Percentiles rank a stretch among this genome's conserved stretches.
Evolutionary conservation across 2,329 filamentous ascomycete genomes (phyloP).

Genomic region (Coniochaeta sp.): DNA sequence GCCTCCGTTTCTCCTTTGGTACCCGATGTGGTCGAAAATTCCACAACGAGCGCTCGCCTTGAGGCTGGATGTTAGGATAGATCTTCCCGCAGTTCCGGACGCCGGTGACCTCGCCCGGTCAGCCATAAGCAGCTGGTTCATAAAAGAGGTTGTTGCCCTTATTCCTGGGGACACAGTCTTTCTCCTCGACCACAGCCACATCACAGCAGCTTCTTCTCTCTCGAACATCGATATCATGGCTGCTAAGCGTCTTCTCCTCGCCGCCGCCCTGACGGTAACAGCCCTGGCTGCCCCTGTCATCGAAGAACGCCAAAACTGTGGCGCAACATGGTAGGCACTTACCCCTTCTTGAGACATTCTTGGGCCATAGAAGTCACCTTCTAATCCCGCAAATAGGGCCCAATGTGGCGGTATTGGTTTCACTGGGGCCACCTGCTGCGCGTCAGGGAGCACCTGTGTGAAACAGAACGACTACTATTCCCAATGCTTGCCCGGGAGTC

Average conservation of each 20-base stretch:
- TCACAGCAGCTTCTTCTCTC: not conserved
- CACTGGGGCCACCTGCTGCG: slow-evolving; percentile 37
- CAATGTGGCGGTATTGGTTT: slow-evolving; percentile 40
- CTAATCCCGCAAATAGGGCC: slow-evolving; percentile 10
- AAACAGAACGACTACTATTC: slow-evolving; percentile 29
- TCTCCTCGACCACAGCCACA: not conserved
- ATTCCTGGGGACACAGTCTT: no score
- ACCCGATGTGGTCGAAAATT: not conserved
- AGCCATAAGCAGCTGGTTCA: not conserved
- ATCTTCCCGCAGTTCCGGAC: not conserved
- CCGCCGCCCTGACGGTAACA: slow-evolving; percentile 27
- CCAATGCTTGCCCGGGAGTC: slow-evolving; percentile 24
- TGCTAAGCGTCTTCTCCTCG: slow-evolving; percentile 18
- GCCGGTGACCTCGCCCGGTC: not conserved
- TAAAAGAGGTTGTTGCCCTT: not conserved
- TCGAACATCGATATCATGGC: slow-evolving; percentile 15
- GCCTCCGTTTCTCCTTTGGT: not conserved
- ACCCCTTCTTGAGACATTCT: not conserved
- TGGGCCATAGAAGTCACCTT: not conserved
- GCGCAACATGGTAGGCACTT: not conserved
- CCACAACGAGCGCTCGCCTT: not conserved
- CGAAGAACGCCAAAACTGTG: slow-evolving; percentile 33
- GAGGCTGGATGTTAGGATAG: not conserved
- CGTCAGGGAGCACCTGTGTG: slow-evolving; percentile 29
- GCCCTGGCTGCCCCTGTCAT: slow-evolving; percentile 33